phyloP scores from a whole-genome alignment of 1,284 basidiomycete species.

The Irpex rosettiformis region DNA sequence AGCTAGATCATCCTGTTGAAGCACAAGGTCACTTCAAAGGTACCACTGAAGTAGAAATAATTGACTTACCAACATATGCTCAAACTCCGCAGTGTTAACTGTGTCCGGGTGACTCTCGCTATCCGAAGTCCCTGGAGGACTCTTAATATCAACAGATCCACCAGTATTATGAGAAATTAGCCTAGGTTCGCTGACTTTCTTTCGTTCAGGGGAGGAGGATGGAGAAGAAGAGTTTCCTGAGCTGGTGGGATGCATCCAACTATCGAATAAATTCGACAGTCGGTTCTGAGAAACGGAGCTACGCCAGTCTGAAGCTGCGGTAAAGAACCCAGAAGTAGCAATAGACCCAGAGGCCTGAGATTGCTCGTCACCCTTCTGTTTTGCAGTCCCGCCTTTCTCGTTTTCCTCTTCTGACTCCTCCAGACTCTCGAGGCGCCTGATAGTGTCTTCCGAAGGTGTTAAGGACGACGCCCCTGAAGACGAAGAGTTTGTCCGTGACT shows the following conservation, averaged over 20 bases:
- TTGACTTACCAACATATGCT: conserved; percentile 59
- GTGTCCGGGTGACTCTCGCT: conserved; percentile 36
- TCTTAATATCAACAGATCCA: conserved; percentile 17
- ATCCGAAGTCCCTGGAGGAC: conserved; percentile 11
- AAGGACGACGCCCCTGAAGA: conserved; percentile 27
- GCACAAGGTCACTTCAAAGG: conserved; percentile 8
- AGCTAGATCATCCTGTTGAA: conserved; percentile 62
- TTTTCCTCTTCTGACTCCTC: conserved; percentile 51
- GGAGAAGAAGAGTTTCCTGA: conserved; percentile 31
- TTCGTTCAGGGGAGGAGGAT: conserved; percentile 36
- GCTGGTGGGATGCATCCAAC: conserved; percentile 49
- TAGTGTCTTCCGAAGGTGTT: conserved; percentile 49
- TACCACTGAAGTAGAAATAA: background rate
- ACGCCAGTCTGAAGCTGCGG: conserved; percentile 37
- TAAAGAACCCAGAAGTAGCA: conserved; percentile 17
- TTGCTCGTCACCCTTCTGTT: conserved; percentile 33
- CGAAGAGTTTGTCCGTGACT: conserved; percentile 46
- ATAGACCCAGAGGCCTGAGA: conserved; percentile 3
- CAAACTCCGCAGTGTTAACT: conserved; percentile 50
- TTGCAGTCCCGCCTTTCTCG: conserved; percentile 62
- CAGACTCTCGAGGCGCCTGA: conserved; percentile 46
- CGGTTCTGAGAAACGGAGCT: conserved; percentile 53
- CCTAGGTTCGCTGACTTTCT: conserved; percentile 67
- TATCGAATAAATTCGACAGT: conserved; percentile 60
- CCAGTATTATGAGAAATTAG: conserved; percentile 44